A percentile compares a stretch with the other conserved stretches of the same genome.
Evolutionary conservation across 2,329 filamentous ascomycete genomes (phyloP).

Genomic region (Neonectria ditissima): DNA sequence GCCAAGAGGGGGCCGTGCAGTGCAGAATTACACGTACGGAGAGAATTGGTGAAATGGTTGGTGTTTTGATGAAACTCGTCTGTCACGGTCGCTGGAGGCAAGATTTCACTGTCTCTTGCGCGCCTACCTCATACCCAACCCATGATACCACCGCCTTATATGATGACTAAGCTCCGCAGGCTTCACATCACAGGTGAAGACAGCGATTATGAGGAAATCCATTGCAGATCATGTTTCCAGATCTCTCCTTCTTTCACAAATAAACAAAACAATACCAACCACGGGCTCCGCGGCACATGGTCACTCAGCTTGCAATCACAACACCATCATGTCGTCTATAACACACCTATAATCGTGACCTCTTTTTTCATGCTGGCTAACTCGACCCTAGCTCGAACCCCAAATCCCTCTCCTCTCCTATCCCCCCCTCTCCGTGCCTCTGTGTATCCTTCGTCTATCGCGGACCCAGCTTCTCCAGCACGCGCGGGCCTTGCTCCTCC

Average conservation of each 20-base stretch:
- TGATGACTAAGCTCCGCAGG: slow-evolving; percentile 1
- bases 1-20: background rate
- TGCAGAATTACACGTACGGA: slow-evolving; percentile 1
- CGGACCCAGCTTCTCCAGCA: slow-evolving; percentile 92
- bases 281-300: background rate
- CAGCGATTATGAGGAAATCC: background rate
- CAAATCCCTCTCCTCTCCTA: slow-evolving; percentile 25
- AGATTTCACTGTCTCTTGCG: slow-evolving; percentile 13
- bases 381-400: slow-evolving; percentile 36
- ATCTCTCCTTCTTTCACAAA: background rate
- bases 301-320: background rate
- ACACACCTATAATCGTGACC: slow-evolving; percentile 20
- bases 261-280: background rate
- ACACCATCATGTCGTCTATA: background rate
- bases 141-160: slow-evolving; percentile 3
- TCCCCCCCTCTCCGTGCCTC: slow-evolving; percentile 15
- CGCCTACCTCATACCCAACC: slow-evolving; percentile 11
- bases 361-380: slow-evolving; percentile 44
- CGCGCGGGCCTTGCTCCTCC: slow-evolving; percentile 88
- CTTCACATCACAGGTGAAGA: background rate
- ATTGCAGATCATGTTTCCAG: background rate
- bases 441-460: slow-evolving; percentile 64
- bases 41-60: slow-evolving; percentile 9
- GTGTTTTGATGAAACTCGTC: slow-evolving; percentile 25
- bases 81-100: slow-evolving; percentile 9